Conservation (phyloP, 176 grass and related monocot species). For the Avena insularis region DNA sequence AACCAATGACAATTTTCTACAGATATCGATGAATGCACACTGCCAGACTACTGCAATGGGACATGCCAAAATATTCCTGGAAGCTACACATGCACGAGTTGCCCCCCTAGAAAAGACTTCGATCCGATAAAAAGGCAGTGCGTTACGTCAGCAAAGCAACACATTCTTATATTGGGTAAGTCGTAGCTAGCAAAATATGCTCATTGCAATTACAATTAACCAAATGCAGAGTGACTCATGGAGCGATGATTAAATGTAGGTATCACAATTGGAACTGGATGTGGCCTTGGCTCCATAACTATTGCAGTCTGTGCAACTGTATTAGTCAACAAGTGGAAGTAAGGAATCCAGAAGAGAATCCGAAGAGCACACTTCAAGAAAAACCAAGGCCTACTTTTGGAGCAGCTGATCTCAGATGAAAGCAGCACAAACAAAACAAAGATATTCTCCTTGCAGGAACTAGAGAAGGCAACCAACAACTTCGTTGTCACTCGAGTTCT, state of each 20-base stretch:
- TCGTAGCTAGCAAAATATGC: no score
- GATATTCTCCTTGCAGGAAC: slow-evolving; percentile 47
- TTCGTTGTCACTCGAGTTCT: background rate
- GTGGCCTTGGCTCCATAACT: slow-evolving; percentile 17
- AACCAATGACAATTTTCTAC: background rate
- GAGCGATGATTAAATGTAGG: no score
- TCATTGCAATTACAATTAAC: no score
- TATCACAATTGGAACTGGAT: slow-evolving; percentile 12
- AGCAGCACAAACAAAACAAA: slow-evolving; percentile 29
- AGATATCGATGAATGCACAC: background rate
- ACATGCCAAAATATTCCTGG: background rate
- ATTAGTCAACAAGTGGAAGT: slow-evolving; percentile 16
- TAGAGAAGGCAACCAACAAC: slow-evolving; percentile 40
- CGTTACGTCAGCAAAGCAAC: background rate
- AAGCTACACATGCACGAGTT: background rate
- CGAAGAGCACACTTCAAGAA: slow-evolving; percentile 13
- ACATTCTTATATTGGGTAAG: no score
- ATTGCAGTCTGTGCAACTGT: background rate
- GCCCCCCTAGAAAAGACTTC: background rate
- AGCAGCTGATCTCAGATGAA: slow-evolving; percentile 25
- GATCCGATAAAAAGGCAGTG: background rate
- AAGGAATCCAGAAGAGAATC: background rate
- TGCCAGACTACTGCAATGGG: background rate
- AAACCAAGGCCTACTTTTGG: slow-evolving; percentile 11
- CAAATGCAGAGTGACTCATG: no score